These are phyloP conservation scores for thale cress (Arabidopsis thaliana) DNA, from an alignment of 345 rosid species.

Conservation along the genomic window TAIR10.1 NC_003075.7:8616001-8616500, in stretches of 20 bases:
- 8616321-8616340: slow-evolving; percentile 63
- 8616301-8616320: slow-evolving; percentile 77
- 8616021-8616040: slow-evolving; percentile 65
- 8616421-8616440: slow-evolving; percentile 51
- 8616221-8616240: slow-evolving; percentile 60
- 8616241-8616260: slow-evolving; percentile 70
- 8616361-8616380: slow-evolving; percentile 68
- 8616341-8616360: slow-evolving; percentile 69
- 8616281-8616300: slow-evolving; percentile 67
- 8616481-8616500: slow-evolving; percentile 56
- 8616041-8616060: slow-evolving; percentile 61
- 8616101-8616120: slow-evolving; percentile 51
- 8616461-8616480: slow-evolving; percentile 55
- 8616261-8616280: slow-evolving; percentile 71
- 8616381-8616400: slow-evolving; percentile 78
- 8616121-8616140: slow-evolving; percentile 66
- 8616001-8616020: slow-evolving; percentile 65
- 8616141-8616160: slow-evolving; percentile 64
- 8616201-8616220: slow-evolving; percentile 66
- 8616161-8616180: slow-evolving; percentile 66
- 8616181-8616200: slow-evolving; percentile 63
- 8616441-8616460: slow-evolving; percentile 71
- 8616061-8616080: slow-evolving; percentile 61
- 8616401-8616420: slow-evolving; percentile 60
- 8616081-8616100: slow-evolving; percentile 71